These are phyloP conservation scores for Colletotrichum costaricense DNA, from an alignment of 2,329 filamentous ascomycete genomes.

Conservation along the genomic window DNA sequence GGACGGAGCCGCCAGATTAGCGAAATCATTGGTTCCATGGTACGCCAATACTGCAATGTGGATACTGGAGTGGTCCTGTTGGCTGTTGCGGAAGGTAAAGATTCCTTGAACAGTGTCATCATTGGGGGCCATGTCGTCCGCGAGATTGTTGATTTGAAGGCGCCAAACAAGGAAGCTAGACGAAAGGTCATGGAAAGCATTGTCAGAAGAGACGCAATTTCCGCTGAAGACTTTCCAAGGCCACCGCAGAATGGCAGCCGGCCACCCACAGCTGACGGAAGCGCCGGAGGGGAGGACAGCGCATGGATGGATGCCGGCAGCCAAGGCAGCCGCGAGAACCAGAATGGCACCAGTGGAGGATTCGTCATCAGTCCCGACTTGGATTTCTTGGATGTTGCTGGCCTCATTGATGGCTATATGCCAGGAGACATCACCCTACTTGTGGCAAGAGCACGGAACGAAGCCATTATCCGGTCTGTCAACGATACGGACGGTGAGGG, in stretches of 20 bases:
- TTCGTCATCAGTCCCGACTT: conserved; percentile 82
- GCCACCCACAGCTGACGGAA: conserved; percentile 67
- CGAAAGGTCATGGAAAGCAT: conserved; percentile 86
- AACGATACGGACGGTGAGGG: conserved; percentile 58
- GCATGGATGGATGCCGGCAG: conserved; percentile 83
- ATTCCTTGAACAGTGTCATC: conserved; percentile 89
- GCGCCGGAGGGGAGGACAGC: conserved; percentile 61
- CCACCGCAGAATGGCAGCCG: conserved; percentile 59
- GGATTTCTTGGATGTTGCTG: conserved; percentile 92
- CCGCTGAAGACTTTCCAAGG: conserved; percentile 49
- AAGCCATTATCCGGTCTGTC: conserved; percentile 89
- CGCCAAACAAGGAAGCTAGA: conserved; percentile 91
- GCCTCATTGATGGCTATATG: conserved; percentile 98
- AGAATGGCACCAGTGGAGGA: conserved; percentile 59
- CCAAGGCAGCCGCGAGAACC: conserved; percentile 58
- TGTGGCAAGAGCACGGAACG: conserved; percentile 87
- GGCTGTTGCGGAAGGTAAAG: conserved; percentile 92
- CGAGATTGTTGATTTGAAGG: conserved; percentile 89
- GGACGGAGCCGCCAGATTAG: conserved; percentile 92
- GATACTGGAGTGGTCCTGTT: conserved; percentile 87
- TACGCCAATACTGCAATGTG: conserved; percentile 83
- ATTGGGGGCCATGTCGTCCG: conserved; percentile 92
- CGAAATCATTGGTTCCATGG: conserved; percentile 85
- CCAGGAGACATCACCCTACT: conserved; percentile 91
- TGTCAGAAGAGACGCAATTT: conserved; percentile 65